Evolutionary conservation across 768 basidiomycete genomes (phyloP).

Genomic region (Nidularia sp.): DNA sequence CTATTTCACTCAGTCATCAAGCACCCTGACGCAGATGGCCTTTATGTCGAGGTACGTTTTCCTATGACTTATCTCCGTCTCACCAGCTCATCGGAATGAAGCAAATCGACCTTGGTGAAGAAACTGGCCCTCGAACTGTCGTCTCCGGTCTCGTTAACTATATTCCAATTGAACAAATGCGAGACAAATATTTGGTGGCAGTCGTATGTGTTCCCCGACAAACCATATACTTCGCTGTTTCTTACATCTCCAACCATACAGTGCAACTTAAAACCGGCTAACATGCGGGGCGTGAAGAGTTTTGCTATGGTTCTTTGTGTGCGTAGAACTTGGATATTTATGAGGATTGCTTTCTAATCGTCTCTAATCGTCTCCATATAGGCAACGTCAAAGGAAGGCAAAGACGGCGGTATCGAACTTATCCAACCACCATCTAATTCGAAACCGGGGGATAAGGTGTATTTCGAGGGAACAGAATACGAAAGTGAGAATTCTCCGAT

Average conservation of each 20-base stretch:
- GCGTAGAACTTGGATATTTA: conserved; percentile 15
- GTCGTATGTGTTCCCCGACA: conserved; percentile 47
- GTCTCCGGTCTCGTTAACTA: conserved; percentile 97
- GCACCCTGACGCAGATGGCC: conserved; percentile 95
- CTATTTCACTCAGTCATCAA: conserved; percentile 64
- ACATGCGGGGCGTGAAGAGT: conserved; percentile 97
- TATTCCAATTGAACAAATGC: conserved; percentile 93
- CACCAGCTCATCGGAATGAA: conserved; percentile 16
- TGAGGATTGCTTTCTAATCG: too few species aligned
- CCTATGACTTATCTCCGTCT: conserved; percentile 8
- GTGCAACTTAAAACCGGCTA: conserved; percentile 95
- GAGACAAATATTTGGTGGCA: conserved; percentile 75
- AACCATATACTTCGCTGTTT: neutral
- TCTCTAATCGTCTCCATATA: conserved; percentile 18
- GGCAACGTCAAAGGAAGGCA: conserved; percentile 90
- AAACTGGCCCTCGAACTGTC: conserved; percentile 91
- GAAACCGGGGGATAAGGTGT: conserved; percentile 90
- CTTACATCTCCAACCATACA: conserved; percentile 15
- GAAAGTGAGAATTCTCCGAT: conserved; percentile 49
- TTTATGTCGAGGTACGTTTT: conserved; percentile 83
- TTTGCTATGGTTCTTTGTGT: conserved; percentile 97
- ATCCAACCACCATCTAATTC: conserved; percentile 83
- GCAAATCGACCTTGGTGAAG: conserved; percentile 97
- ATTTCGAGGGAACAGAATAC: conserved; percentile 89
- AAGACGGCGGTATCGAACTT: conserved; percentile 87